A percentile compares a stretch with the other conserved stretches of the same genome.
Evolutionary conservation across 2,329 filamentous ascomycete species (phyloP).

Genomic region (Fusarium sp.): DNA sequence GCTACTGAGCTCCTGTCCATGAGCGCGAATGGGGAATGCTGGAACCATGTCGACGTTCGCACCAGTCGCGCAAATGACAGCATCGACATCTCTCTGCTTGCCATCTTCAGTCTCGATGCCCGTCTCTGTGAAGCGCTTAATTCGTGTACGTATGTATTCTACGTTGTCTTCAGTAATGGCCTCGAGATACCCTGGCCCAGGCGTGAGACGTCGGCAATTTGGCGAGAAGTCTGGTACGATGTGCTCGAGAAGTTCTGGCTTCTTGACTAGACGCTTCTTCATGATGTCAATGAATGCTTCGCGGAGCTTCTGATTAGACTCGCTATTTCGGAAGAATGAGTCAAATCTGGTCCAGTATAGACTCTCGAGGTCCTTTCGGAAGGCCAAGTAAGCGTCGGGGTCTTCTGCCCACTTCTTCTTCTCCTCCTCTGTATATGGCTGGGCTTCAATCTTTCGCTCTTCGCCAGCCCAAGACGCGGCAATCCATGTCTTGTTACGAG

Average conservation of each 20-base stretch:
- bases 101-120: slow-evolving; percentile 72
- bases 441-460: slow-evolving; percentile 65
- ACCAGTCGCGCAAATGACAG: slow-evolving; percentile 75
- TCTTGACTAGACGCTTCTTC: slow-evolving; percentile 61
- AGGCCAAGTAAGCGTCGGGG: slow-evolving; percentile 68
- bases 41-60: slow-evolving; percentile 69
- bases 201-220: slow-evolving; percentile 72
- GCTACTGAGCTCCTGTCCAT: slow-evolving; percentile 62
- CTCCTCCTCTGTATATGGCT: slow-evolving; percentile 65
- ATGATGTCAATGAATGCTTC: slow-evolving; percentile 61
- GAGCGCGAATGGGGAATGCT: slow-evolving; percentile 68
- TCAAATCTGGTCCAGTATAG: slow-evolving; percentile 71
- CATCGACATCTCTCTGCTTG: slow-evolving; percentile 66
- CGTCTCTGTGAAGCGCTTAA: slow-evolving; percentile 66
- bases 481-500: slow-evolving; percentile 74
- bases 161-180: slow-evolving; percentile 70
- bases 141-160: slow-evolving; percentile 66
- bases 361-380: slow-evolving; percentile 66
- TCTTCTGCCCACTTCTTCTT: slow-evolving; percentile 66
- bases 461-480: slow-evolving; percentile 69
- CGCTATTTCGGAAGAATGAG: slow-evolving; percentile 63
- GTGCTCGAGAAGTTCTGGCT: slow-evolving; percentile 65
- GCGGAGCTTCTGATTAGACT: slow-evolving; percentile 59
- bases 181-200: slow-evolving; percentile 75
- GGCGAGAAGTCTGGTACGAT: slow-evolving; percentile 72